Conservation (phyloP, 257 asterid genomes). For the Gardenia jasminoides region DNA sequence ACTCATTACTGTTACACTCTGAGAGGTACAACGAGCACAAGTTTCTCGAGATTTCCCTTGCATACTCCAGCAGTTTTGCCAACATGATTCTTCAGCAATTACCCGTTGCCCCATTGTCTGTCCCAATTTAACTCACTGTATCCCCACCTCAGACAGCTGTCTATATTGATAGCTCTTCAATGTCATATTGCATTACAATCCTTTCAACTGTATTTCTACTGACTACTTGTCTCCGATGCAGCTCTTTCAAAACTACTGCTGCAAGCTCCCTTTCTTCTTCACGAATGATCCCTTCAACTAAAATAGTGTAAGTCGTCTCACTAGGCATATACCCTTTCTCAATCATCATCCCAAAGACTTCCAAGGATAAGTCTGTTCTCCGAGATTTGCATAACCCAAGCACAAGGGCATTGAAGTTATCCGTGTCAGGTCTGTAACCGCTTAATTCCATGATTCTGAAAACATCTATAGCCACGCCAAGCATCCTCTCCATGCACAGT, state of each 20-base stretch:
- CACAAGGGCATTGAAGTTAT: slow-evolving; percentile 67
- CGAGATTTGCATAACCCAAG: slow-evolving; percentile 77
- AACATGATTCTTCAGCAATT: not conserved
- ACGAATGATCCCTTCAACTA: slow-evolving; percentile 70
- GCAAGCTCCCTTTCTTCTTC: slow-evolving; percentile 69
- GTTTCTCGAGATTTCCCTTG: not conserved
- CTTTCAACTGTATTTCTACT: slow-evolving; percentile 56
- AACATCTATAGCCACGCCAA: slow-evolving; percentile 60
- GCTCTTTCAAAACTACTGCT: slow-evolving; percentile 50
- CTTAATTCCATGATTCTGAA: slow-evolving; percentile 59
- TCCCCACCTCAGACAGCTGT: not conserved
- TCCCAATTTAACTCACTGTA: not conserved
- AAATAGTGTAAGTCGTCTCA: slow-evolving; percentile 70
- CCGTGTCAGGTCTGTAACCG: slow-evolving; percentile 52
- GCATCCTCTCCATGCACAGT: slow-evolving; percentile 73
- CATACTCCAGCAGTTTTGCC: not conserved
- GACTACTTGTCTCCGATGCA: slow-evolving; percentile 55
- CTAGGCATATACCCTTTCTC: slow-evolving; percentile 62
- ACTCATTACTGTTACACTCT: no score
- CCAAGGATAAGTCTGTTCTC: slow-evolving; percentile 67
- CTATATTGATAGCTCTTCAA: slow-evolving; percentile 29
- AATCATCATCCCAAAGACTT: slow-evolving; percentile 57
- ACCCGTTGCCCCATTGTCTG: not conserved
- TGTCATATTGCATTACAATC: slow-evolving; percentile 71
- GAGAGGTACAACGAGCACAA: not conserved